phyloP scores from a whole-genome alignment of 2,329 filamentous ascomycete genomes.

The Clonostachys solani region DNA sequence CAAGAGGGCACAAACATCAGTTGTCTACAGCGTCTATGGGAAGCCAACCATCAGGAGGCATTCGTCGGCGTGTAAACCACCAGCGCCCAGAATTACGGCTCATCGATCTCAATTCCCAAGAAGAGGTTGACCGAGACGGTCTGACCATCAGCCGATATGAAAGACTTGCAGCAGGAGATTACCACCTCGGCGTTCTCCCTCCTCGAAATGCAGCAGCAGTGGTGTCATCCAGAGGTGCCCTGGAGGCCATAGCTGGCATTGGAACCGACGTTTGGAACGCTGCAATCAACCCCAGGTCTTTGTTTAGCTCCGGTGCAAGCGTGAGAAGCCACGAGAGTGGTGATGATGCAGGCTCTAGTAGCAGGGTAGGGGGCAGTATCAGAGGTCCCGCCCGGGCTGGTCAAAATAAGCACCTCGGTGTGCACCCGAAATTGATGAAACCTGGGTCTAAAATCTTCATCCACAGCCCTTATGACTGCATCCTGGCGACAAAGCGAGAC shows the following conservation, averaged over 20 bases:
- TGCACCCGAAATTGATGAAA: slow-evolving; percentile 52
- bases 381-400: slow-evolving; percentile 18
- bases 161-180: slow-evolving; percentile 81
- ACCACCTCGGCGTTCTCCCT: slow-evolving; percentile 82
- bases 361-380: slow-evolving; percentile 30
- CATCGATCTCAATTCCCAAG: slow-evolving; percentile 82
- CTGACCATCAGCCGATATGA: slow-evolving; percentile 85
- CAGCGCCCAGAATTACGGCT: slow-evolving; percentile 84
- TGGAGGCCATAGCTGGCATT: slow-evolving; percentile 71
- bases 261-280: slow-evolving; percentile 84
- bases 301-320: slow-evolving; percentile 86
- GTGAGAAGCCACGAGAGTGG: slow-evolving; percentile 59
- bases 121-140: slow-evolving; percentile 83
- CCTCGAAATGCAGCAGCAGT: slow-evolving; percentile 63
- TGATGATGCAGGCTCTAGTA: slow-evolving; percentile 48
- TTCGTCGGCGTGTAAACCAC: slow-evolving; percentile 71
- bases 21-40: slow-evolving; percentile 42
- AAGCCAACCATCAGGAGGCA: slow-evolving; percentile 60
- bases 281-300: slow-evolving; percentile 77
- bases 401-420: slow-evolving; percentile 21
- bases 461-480: slow-evolving; percentile 93
- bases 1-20: slow-evolving; percentile 32
- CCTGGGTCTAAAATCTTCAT: slow-evolving; percentile 76
- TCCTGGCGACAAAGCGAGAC: slow-evolving; percentile 86
- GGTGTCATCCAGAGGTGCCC: slow-evolving; percentile 63